Percentiles rank a stretch among this genome's conserved stretches.
These are phyloP conservation scores for Aspergillus cavernicola DNA, from an alignment of 495 filamentous ascomycete genomes.

Conservation along the genomic window DNA sequence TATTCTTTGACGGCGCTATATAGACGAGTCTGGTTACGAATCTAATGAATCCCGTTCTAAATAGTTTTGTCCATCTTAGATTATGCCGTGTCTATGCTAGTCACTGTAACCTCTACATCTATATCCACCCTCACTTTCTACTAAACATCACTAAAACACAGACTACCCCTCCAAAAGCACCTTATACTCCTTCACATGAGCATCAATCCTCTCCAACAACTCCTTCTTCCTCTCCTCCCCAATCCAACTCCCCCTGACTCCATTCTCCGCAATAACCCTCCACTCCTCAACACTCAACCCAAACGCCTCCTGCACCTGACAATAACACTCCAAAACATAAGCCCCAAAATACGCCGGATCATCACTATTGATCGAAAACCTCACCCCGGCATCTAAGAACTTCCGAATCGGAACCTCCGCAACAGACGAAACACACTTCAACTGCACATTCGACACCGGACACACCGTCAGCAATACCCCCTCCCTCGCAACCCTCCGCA, in stretches of 20 bases:
- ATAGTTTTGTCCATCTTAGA: neutral
- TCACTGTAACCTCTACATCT: no score
- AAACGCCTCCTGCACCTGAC: slow-evolving; percentile 70
- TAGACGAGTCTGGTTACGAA: neutral
- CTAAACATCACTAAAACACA: no score
- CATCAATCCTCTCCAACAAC: slow-evolving; percentile 36
- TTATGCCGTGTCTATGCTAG: no score
- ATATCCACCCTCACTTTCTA: no score
- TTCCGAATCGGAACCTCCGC: slow-evolving; percentile 58
- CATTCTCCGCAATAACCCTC: slow-evolving; percentile 56
- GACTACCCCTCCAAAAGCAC: slow-evolving; percentile 6
- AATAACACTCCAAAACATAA: slow-evolving; percentile 74
- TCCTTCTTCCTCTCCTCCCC: slow-evolving; percentile 39
- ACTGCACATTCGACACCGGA: slow-evolving; percentile 67
- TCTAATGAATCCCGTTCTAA: neutral
- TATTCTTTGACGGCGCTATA: neutral
- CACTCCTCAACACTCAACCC: slow-evolving; percentile 58
- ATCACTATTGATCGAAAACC: slow-evolving; percentile 70
- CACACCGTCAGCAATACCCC: slow-evolving; percentile 64
- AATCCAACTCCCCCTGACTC: slow-evolving; percentile 61
- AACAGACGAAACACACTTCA: slow-evolving; percentile 56
- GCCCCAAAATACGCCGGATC: slow-evolving; percentile 81
- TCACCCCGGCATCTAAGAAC: slow-evolving; percentile 63
- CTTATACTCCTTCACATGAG: slow-evolving; percentile 30
- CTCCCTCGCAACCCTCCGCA: slow-evolving; percentile 53